Conservation (phyloP, 176 grass and related monocot genomes). For the Carex pumila region DNA sequence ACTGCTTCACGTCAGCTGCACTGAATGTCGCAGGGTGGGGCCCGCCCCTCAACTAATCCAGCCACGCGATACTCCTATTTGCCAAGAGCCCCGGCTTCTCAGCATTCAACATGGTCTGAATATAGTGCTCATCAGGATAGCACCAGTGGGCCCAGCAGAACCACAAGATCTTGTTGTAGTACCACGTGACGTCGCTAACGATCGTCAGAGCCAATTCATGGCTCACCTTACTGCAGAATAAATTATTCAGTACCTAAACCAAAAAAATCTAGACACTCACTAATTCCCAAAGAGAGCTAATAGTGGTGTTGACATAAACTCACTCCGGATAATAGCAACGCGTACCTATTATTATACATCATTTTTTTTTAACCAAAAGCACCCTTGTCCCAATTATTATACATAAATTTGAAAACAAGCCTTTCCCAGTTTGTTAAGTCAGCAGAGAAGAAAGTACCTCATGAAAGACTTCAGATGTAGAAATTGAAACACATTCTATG, state of each 20-base stretch:
- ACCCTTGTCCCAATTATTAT: too few species aligned
- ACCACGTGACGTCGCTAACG: constrained; percentile 38
- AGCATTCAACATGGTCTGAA: constrained; percentile 65
- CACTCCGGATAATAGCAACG: too few species aligned
- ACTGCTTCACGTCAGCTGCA: constrained; percentile 40
- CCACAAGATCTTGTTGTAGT: constrained; percentile 75
- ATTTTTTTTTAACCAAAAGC: too few species aligned
- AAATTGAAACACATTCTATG: too few species aligned
- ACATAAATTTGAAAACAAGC: too few species aligned
- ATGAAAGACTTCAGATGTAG: too few species aligned
- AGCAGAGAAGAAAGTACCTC: too few species aligned
- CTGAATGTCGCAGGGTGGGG: constrained; percentile 88
- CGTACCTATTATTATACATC: too few species aligned
- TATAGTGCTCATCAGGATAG: constrained; percentile 93
- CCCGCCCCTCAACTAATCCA: constrained; percentile 86
- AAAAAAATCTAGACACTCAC: too few species aligned
- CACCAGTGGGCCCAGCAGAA: constrained; percentile 62
- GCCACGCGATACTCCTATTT: constrained; percentile 72
- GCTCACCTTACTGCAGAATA: constrained; percentile 21
- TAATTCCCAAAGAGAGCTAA: neutral
- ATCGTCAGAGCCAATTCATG: constrained; percentile 50
- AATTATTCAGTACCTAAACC: too few species aligned
- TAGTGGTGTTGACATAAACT: too few species aligned
- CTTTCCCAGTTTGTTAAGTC: too few species aligned
- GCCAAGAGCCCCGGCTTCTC: constrained; percentile 57